Base-by-base conservation (phyloP, 169 alveolate species). In the Plasmodium falciparum region DNA sequence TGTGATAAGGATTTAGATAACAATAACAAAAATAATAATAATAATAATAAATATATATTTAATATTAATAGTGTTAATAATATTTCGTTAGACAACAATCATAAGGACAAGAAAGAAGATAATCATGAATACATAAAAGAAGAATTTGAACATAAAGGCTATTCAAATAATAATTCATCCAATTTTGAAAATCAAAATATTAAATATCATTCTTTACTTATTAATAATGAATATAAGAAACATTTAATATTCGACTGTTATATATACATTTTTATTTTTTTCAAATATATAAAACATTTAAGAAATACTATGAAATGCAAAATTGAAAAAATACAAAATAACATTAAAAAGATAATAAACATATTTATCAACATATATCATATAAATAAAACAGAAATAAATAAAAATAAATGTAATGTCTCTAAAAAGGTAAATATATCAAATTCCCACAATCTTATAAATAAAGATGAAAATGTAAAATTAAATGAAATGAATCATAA, bases 311-410 rank as follows among this genome's bases (percentile, higher is more conserved):
- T 80, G 85, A 69, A 80, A 58, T 80, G 39, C 3, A 72, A 69
- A 22, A 80, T 80, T 67, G 61, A 56, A 17, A 80, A 72, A 61
- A 69, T 80, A 47, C 90, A 80, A 80, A 80, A 62, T 67, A 47
- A 69, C 39, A 72, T 80, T 69, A 80, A 80, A 80, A 69, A 80
- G 45, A 80, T 80, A 72, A 67, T 80, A 63, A 1, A 49, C 20
- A 2, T 69, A 69, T 80, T 80, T 80, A 43, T 69, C 45, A 39
- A 54, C n/a, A 69, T 80, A 80, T 80, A 69, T 63, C 26, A 69
- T 49, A 67, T 70, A 45, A 80, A 80, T 58, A 69, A 80, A 22
- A 58, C 22, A 24, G 86, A 39, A 58, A 15, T 39, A 13, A 20
- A 26, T n/a, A 22, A 33, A 52, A 61, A 45, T 22, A 54, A 56